Conservation (phyloP, 2,329 filamentous ascomycete genomes). For the Fusarium sp. region DNA sequence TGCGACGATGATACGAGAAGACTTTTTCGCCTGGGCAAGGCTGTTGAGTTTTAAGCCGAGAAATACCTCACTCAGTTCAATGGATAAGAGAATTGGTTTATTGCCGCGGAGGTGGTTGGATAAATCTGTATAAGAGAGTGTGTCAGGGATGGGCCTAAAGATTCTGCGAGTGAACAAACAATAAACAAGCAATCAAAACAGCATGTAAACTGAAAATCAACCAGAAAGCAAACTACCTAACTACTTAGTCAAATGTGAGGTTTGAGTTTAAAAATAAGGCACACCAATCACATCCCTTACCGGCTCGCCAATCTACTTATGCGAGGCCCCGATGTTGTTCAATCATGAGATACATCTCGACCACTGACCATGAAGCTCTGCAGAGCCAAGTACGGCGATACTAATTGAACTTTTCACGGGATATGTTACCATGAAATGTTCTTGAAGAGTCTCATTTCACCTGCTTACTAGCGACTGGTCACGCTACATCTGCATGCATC, state of each 20-base stretch:
- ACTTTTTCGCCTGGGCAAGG: conserved; percentile 1
- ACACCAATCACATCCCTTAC: conserved; percentile 1
- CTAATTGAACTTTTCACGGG: not conserved
- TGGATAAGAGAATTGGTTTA: conserved; percentile 4
- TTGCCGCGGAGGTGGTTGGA: not conserved
- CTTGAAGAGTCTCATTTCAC: not conserved
- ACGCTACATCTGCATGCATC: not conserved
- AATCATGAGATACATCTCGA: not conserved
- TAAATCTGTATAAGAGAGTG: not conserved
- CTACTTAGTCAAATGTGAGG: not conserved
- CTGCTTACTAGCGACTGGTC: not conserved
- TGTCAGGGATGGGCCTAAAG: not conserved
- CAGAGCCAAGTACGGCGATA: not conserved
- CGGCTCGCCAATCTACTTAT: conserved; percentile 8
- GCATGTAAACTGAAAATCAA: not conserved
- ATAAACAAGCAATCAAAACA: not conserved
- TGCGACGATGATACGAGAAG: conserved; percentile 19
- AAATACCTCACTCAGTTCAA: conserved; percentile 23
- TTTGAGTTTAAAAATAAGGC: not conserved
- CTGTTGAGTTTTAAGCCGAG: conserved; percentile 12
- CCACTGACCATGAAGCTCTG: not conserved
- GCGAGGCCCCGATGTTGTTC: not conserved
- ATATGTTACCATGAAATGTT: not conserved
- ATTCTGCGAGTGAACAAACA: not conserved
- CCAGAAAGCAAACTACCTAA: not conserved